Conservation (phyloP, 1,284 basidiomycete species). For the Trichosporon ovoides region DNA sequence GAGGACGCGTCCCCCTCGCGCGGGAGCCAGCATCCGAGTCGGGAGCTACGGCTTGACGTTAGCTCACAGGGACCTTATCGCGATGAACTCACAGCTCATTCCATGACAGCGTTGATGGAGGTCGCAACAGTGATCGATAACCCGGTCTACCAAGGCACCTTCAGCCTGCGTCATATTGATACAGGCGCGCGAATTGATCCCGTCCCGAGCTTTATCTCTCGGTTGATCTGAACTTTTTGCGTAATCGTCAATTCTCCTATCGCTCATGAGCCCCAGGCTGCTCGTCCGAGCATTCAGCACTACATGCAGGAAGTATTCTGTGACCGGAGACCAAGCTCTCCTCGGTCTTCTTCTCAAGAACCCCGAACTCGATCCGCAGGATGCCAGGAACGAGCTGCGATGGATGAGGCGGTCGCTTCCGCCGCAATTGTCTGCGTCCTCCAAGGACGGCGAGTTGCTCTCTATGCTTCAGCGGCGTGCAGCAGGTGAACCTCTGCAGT, state of each 20-base stretch:
- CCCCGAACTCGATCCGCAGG: slow-evolving; percentile 32
- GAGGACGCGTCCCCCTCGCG: slow-evolving; percentile 14
- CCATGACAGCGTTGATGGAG: slow-evolving; percentile 10
- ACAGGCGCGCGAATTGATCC: slow-evolving; percentile 1
- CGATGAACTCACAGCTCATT: slow-evolving; percentile 14
- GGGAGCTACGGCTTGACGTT: background rate
- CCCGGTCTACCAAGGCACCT: background rate
- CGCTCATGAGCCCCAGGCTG: background rate
- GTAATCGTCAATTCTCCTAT: background rate
- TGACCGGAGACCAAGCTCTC: slow-evolving; percentile 7
- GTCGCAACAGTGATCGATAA: background rate
- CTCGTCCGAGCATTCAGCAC: background rate
- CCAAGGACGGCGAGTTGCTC: slow-evolving; percentile 14
- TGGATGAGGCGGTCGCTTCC: slow-evolving; percentile 33
- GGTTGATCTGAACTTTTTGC: background rate
- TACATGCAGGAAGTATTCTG: slow-evolving; percentile 3
- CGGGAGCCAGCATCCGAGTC: background rate
- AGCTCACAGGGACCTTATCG: background rate
- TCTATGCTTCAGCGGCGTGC: slow-evolving; percentile 48
- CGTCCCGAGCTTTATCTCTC: background rate
- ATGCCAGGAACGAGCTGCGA: slow-evolving; percentile 39
- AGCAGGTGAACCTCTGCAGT: slow-evolving; percentile 76
- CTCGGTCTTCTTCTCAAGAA: slow-evolving; percentile 26
- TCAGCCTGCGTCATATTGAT: slow-evolving; percentile 2
- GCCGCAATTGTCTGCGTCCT: background rate